A percentile compares a stretch with the other conserved stretches of the same genome.
These are phyloP conservation scores for Basipetospora chlamydospora DNA, from an alignment of 2,329 filamentous ascomycete species.

Conservation along the genomic window DNA sequence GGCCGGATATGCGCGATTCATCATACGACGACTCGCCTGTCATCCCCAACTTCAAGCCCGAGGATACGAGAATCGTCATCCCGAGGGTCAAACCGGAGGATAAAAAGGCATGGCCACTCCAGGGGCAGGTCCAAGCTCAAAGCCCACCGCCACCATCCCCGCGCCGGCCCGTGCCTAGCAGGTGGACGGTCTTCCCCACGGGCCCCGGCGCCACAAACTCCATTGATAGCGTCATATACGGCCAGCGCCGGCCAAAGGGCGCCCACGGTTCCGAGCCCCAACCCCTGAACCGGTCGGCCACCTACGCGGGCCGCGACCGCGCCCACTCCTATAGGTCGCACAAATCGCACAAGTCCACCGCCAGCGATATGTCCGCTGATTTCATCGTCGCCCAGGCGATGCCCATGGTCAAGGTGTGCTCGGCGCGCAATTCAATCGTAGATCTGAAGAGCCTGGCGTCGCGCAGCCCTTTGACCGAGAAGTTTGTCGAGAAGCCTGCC, in stretches of 20 bases:
- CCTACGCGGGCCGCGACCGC: constrained; percentile 1
- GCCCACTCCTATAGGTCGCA: too few relatives aligned
- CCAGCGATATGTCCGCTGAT: not conserved
- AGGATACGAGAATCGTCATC: too few relatives aligned
- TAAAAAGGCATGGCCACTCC: too few relatives aligned
- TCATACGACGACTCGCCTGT: too few relatives aligned
- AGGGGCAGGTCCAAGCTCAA: too few relatives aligned
- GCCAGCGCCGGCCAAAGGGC: not conserved
- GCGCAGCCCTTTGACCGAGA: too few relatives aligned
- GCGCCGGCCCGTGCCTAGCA: not conserved
- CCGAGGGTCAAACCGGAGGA: too few relatives aligned
- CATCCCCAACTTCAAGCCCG: too few relatives aligned
- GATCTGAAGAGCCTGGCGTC: too few relatives aligned
- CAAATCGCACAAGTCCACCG: too few relatives aligned
- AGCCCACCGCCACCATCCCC: constrained; percentile 1
- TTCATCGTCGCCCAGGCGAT: constrained; percentile 7
- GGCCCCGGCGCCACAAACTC: not conserved
- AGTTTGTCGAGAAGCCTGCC: too few relatives aligned
- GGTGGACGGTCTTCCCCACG: constrained; percentile 3
- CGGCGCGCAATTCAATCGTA: not conserved
- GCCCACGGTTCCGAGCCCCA: not conserved
- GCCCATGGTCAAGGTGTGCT: constrained; percentile 2
- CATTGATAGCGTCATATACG: constrained; percentile 3
- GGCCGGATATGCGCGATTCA: too few relatives aligned
- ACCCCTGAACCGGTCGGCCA: not conserved